Evolutionary conservation across 352 stramenopile genomes (phyloP).

Genomic region (Phytophthora nicotianae): DNA sequence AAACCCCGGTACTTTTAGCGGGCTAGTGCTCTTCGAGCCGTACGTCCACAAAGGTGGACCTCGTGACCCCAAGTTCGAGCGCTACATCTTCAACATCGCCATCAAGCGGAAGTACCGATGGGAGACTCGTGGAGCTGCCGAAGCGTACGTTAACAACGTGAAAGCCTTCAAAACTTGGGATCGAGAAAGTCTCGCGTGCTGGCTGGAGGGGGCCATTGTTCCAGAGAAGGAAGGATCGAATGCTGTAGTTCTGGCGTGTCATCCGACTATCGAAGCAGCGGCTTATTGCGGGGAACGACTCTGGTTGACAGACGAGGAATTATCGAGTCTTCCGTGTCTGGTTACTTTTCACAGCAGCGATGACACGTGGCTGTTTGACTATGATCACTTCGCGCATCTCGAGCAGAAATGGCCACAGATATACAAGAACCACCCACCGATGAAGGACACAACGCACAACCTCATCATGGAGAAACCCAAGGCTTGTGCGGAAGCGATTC

Average conservation of each 20-base stretch:
- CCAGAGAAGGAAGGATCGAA: conserved; percentile 10
- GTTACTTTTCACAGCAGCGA: conserved; percentile 35
- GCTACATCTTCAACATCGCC: conserved; percentile 11
- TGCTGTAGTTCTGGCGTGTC: conserved; percentile 19
- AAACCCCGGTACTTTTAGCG: conserved; percentile 23
- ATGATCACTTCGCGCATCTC: conserved; percentile 7
- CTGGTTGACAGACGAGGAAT: conserved; percentile 14
- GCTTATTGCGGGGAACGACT: conserved; percentile 20
- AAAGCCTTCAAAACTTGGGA: conserved; percentile 16
- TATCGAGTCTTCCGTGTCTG: conserved; percentile 34
- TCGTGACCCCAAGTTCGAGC: conserved; percentile 4
- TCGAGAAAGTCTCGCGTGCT: conserved; percentile 31
- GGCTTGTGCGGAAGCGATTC: conserved; percentile 8
- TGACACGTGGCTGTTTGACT: conserved; percentile 13
- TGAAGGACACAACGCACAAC: conserved; percentile 18
- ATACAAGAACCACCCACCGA: conserved; percentile 14
- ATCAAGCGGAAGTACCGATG: conserved; percentile 11
- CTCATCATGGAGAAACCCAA: conserved; percentile 22
- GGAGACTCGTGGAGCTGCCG: conserved; percentile 5
- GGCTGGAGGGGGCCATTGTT: conserved; percentile 37
- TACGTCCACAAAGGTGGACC: conserved; percentile 3
- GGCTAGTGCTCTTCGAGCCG: conserved; percentile 42
- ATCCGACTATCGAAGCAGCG: conserved; percentile 27
- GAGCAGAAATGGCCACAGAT: conserved; percentile 8
- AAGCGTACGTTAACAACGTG: conserved; percentile 7